Percentiles rank a stretch among this genome's conserved stretches.
Evolutionary conservation across 805 yeast species (phyloP).

Genomic region (Kazachstania viticola): DNA sequence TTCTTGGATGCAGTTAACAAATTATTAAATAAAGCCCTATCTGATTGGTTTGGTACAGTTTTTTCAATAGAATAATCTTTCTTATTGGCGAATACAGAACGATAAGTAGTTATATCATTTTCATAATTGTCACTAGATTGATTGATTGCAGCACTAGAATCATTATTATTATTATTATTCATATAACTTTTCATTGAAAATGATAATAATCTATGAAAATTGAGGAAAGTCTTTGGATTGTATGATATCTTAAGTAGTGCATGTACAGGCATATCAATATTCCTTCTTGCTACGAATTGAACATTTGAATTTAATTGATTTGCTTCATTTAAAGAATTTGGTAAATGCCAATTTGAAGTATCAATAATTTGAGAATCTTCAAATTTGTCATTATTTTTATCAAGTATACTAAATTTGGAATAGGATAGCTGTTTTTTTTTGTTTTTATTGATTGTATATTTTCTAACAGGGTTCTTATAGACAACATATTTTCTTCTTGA

Average conservation of each 20-base stretch:
- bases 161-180: neutral
- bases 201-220: conserved; percentile 12
- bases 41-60: conserved; percentile 48
- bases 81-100: conserved; percentile 40
- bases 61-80: conserved; percentile 42
- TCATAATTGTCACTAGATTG: neutral
- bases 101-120: conserved; percentile 3
- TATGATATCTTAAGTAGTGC: conserved; percentile 16
- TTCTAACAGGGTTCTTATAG: no score
- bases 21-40: conserved; percentile 37
- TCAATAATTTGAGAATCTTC: no score
- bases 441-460: no score
- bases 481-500: no score
- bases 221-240: conserved; percentile 14
- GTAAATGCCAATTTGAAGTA: conserved; percentile 11
- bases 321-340: conserved; percentile 8
- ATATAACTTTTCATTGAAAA: neutral
- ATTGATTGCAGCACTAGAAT: neutral
- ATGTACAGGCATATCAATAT: neutral
- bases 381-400: no score
- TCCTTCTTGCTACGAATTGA: conserved; percentile 7
- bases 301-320: conserved; percentile 20
- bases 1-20: conserved; percentile 31
- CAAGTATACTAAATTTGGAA: no score
- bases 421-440: no score